phyloP scores from a whole-genome alignment of 352 stramenopile species.

The Phytophthora citrophthora region DNA sequence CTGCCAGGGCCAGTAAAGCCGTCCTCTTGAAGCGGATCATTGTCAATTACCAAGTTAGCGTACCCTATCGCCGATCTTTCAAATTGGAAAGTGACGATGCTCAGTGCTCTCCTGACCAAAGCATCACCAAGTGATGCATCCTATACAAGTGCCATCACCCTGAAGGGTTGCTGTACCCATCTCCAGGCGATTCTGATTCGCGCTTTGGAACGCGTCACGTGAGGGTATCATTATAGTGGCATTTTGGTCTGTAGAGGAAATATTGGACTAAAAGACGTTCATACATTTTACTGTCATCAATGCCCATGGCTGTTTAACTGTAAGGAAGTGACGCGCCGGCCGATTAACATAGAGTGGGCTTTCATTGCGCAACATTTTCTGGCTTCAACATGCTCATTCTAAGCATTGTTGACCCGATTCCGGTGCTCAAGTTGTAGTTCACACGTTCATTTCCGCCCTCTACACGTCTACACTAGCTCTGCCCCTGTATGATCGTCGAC shows the following conservation, averaged over 20 bases:
- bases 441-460: conserved; percentile 1
- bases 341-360: conserved; percentile 4
- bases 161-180: conserved; percentile 28
- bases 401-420: neutral
- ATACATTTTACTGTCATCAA: too few relatives aligned
- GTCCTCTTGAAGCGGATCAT: conserved; percentile 26
- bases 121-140: conserved; percentile 13
- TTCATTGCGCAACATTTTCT: conserved; percentile 1
- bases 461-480: conserved; percentile 17
- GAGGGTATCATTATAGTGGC: too few relatives aligned
- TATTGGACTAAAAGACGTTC: too few relatives aligned
- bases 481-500: neutral
- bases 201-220: too few relatives aligned
- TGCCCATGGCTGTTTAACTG: too few relatives aligned
- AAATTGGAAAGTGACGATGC: conserved; percentile 16
- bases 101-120: neutral
- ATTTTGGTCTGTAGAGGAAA: too few relatives aligned
- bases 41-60: conserved; percentile 21
- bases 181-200: conserved; percentile 1
- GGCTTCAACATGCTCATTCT: conserved; percentile 3
- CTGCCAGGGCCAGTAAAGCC: neutral
- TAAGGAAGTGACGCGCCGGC: neutral
- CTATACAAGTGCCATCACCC: conserved; percentile 5
- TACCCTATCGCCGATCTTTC: conserved; percentile 25
- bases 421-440: neutral